These are phyloP conservation scores for Thuja plicata DNA, from an alignment of 83 land plant species.

Conservation along the genomic window DNA sequence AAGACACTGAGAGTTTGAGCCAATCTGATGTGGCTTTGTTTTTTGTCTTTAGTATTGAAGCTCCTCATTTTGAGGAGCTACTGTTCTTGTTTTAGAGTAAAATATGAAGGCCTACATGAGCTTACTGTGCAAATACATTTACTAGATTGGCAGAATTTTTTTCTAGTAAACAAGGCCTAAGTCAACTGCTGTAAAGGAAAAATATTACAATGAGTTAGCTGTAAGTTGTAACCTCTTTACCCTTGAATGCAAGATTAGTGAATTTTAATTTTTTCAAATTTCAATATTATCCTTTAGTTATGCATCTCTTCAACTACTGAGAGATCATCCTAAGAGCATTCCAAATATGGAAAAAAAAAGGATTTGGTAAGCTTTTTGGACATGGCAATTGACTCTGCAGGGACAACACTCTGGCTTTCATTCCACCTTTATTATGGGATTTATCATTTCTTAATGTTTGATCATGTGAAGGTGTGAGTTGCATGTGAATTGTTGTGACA, in stretches of 20 bases:
- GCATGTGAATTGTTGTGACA: not conserved
- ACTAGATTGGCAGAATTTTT: not conserved
- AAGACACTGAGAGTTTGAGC: not conserved
- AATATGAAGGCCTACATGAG: not conserved
- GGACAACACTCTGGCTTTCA: not conserved
- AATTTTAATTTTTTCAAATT: not conserved
- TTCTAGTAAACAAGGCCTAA: not conserved
- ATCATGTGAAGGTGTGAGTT: not conserved
- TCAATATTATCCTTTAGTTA: not conserved
- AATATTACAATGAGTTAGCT: not conserved
- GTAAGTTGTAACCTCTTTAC: not conserved
- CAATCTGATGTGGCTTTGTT: not conserved
- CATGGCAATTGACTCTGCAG: not conserved
- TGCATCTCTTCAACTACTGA: not conserved
- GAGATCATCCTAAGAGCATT: not conserved
- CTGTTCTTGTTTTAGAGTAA: not conserved
- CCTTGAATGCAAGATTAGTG: not conserved
- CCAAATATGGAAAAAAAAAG: not conserved
- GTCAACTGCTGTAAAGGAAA: not conserved
- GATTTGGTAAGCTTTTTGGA: not conserved
- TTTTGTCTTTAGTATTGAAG: not conserved
- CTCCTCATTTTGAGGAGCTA: not conserved
- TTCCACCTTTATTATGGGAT: not conserved
- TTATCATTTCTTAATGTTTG: not conserved
- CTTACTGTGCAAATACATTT: not conserved